Percentiles rank a stretch among this genome's conserved stretches.
phyloP scores from a whole-genome alignment of 225 moss, liverwort and hornwort genomes.

The Marchantia paleacea region DNA sequence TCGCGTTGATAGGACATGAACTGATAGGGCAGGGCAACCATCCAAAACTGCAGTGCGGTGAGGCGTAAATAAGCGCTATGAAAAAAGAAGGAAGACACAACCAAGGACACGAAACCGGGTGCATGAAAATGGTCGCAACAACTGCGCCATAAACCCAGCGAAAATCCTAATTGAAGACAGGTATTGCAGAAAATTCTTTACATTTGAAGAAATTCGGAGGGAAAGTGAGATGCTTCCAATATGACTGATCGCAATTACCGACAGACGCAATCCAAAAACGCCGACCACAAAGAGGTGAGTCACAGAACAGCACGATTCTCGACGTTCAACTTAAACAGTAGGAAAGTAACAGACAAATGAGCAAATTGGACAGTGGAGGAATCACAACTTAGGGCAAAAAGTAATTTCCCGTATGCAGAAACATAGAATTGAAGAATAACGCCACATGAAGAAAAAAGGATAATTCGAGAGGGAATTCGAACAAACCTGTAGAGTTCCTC shows the following conservation, averaged over 20 bases:
- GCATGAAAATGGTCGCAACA: no score
- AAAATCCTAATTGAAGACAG: background rate
- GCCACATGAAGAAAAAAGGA: background rate
- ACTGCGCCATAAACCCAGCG: background rate
- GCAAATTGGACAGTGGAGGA: background rate
- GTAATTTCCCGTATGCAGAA: background rate
- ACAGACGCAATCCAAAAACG: no score
- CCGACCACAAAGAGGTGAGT: background rate
- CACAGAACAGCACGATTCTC: background rate
- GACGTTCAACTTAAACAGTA: background rate
- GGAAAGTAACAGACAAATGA: no score
- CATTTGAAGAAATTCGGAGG: background rate
- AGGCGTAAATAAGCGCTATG: background rate
- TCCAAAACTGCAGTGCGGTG: background rate
- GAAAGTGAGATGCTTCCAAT: background rate
- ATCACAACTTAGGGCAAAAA: background rate
- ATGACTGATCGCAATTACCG: background rate
- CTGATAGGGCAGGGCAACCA: background rate
- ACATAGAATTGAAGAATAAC: background rate
- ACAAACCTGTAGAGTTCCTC: constrained; percentile 42
- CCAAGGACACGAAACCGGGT: background rate
- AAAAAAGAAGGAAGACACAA: background rate
- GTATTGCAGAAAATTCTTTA: background rate
- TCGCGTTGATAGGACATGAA: background rate
- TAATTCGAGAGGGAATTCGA: background rate